Base-by-base conservation (phyloP, 1,139 yeast genomes). In the Suhomyces maxii region DNA sequence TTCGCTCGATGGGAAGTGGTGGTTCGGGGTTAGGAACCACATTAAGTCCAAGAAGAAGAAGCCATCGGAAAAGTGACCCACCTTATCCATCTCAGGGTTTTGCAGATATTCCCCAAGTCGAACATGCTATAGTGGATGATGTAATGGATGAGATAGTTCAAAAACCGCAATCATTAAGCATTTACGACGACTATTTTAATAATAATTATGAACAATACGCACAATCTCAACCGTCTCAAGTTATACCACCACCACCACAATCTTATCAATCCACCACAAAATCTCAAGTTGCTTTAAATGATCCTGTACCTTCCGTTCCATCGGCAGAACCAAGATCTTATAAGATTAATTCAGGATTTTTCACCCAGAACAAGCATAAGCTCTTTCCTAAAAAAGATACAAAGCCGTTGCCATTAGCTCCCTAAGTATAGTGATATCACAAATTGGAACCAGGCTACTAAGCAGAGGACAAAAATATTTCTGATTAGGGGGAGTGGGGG, bases 311-410 rank as follows among this genome's bases (percentile, higher is more conserved):
- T 3, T 28, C 31, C 31, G 31, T 11, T 9, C 9, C 31, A 9
- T 9, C 31, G 11, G n/a, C 7, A n/a, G 37, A 40, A 25, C 38
- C 38, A 12, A 41, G 47, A 44, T 31, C 47, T 33, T 51, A 42
- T 42, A 47, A 49, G 37, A 46, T 51, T 34, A 49, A 50, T 32
- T 39, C 47, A 8, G 48, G 47, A 8, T 51, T 48, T 23, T 50
- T 51, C 39, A 40, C 12, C 39, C 44, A 49, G 36, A 50, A 51
- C 45, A 53, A 47, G 40, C 51, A 53, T 37, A 46, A 46, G 40
- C 37, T 53, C 31, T 49, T 52, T 31, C 50, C 46, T 25, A 45
- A 36, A 30, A 43, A 42, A 36, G 45, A 41, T 14, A 26, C 34
- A 26, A 47, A 44, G 34, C 43, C 45, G 40, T 40, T 46, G 44